phyloP scores from a whole-genome alignment of 345 rosid species.

The Boechera stricta region DNA sequence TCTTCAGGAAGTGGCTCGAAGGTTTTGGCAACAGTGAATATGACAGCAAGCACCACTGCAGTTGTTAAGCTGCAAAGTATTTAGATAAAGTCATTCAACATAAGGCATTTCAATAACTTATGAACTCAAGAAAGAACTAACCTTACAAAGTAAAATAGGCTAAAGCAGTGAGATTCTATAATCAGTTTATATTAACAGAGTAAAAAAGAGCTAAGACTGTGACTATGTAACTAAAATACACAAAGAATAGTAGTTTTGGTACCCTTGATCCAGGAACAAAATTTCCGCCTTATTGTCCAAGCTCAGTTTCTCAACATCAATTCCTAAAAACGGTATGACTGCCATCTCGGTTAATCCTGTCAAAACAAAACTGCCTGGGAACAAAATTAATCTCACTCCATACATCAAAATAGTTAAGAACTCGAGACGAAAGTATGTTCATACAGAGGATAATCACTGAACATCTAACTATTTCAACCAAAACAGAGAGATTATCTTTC shows the following conservation, averaged over 20 bases:
- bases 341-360: constrained; percentile 80
- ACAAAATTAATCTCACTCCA: constrained; percentile 48
- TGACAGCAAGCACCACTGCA: constrained; percentile 72
- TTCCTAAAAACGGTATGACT: constrained; percentile 65
- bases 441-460: neutral
- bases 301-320: constrained; percentile 65
- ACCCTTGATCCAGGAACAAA: constrained; percentile 86
- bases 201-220: neutral
- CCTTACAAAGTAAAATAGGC: neutral
- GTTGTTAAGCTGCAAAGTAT: constrained; percentile 69
- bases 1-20: constrained; percentile 87
- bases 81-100: constrained; percentile 33
- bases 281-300: constrained; percentile 87
- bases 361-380: constrained; percentile 96
- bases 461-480: neutral
- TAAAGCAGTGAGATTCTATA: neutral
- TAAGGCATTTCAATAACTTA: constrained; percentile 5
- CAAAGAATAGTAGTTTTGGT: constrained; percentile 26
- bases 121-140: neutral
- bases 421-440: neutral
- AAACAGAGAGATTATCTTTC: constrained; percentile 16
- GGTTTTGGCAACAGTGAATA: constrained; percentile 66
- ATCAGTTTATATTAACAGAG: neutral
- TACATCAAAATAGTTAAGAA: neutral
- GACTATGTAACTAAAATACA: neutral